These are phyloP conservation scores for Colletotrichum spinosum DNA, from an alignment of 2,329 filamentous ascomycete species.

Conservation along the genomic window DNA sequence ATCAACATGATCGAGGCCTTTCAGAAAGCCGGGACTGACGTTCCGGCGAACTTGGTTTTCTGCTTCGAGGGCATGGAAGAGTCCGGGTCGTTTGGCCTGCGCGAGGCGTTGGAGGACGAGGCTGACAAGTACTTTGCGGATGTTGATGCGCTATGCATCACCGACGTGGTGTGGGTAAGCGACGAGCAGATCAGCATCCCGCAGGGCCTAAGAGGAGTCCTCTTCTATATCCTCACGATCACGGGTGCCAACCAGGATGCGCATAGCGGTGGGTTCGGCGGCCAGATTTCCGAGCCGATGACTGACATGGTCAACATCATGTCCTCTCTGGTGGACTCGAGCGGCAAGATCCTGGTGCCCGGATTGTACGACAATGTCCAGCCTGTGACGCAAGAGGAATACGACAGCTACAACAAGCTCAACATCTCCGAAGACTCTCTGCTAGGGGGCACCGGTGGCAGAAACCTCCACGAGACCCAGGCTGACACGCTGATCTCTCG, in stretches of 20 bases:
- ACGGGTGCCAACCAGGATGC: constrained; percentile 93
- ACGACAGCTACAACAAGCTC: constrained; percentile 87
- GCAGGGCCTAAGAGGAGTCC: constrained; percentile 95
- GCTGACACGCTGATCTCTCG: constrained; percentile 26
- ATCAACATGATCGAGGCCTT: constrained; percentile 98
- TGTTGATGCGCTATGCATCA: constrained; percentile 96
- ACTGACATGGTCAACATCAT: constrained; percentile 90
- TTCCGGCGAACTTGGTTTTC: constrained; percentile 98
- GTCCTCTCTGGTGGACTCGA: constrained; percentile 84
- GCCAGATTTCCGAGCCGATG: constrained; percentile 97
- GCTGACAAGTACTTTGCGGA: constrained; percentile 95
- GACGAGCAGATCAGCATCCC: constrained; percentile 98
- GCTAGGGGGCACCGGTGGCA: constrained; percentile 88
- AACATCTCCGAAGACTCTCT: constrained; percentile 96
- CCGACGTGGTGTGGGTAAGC: constrained; percentile 99
- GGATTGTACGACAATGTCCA: constrained; percentile 94
- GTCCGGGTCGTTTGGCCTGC: constrained; percentile 94
- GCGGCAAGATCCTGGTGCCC: constrained; percentile 92
- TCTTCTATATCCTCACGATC: constrained; percentile 94
- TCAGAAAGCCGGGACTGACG: constrained; percentile 91
- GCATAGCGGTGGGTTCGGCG: constrained; percentile 96
- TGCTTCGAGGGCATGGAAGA: constrained; percentile 99
- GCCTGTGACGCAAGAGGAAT: constrained; percentile 86
- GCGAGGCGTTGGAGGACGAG: constrained; percentile 92
- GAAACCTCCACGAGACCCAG: constrained; percentile 68